Evolutionary conservation across 208 protist genomes (phyloP).

Genomic region (Sergeia podlipaevii): DNA sequence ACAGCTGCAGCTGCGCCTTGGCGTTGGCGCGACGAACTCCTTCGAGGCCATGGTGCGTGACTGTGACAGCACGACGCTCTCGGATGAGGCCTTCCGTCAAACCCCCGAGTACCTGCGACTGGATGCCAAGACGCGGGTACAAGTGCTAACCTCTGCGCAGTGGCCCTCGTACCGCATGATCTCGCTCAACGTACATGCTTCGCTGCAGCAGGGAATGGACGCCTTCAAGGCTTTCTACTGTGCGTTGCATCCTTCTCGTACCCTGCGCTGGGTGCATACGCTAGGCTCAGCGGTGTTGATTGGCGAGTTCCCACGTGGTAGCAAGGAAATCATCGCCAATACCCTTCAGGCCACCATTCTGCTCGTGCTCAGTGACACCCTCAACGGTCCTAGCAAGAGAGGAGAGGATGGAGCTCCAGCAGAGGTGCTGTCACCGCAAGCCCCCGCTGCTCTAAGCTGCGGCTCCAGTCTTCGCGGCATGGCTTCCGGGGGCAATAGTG

Average conservation of each 20-base stretch:
- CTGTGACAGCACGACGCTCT: conserved; percentile 23
- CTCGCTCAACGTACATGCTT: conserved; percentile 20
- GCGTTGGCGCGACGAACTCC: conserved; percentile 24
- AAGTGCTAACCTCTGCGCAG: conserved; percentile 46
- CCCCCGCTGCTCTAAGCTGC: too few relatives aligned
- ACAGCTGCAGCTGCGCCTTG: conserved; percentile 39
- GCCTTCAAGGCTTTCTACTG: conserved; percentile 59
- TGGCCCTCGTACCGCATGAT: conserved; percentile 27
- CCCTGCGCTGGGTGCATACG: conserved; percentile 58
- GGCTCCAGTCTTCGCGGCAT: too few relatives aligned
- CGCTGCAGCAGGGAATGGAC: conserved; percentile 29
- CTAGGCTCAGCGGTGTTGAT: conserved; percentile 48
- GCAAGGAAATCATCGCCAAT: conserved; percentile 54
- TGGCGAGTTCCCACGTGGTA: conserved; percentile 40
- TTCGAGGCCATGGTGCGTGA: conserved; percentile 75
- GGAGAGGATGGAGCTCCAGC: too few relatives aligned
- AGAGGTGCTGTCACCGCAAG: too few relatives aligned
- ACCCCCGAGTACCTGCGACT: conserved; percentile 16
- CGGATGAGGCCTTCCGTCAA: conserved; percentile 21
- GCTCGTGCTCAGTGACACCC: conserved; percentile 52
- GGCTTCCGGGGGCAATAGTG: too few relatives aligned
- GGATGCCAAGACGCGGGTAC: conserved; percentile 20
- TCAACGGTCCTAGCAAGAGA: too few relatives aligned
- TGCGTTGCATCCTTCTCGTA: conserved; percentile 41
- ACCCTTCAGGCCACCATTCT: conserved; percentile 58